Conservation (phyloP, 345 rosid genomes). For the Acer saccharum region DNA sequence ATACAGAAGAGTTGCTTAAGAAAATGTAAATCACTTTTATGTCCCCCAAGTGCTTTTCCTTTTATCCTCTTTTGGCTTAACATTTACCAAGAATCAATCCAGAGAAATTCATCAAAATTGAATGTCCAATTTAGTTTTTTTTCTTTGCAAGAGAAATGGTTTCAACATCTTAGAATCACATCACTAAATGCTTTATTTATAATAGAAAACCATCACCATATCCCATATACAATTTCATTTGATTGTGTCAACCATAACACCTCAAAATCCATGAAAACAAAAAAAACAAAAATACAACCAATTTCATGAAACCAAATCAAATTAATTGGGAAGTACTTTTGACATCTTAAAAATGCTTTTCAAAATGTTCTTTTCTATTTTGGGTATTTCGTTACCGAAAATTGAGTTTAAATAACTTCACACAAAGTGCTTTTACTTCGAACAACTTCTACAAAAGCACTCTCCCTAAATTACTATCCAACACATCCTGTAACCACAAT, state of each 20-base stretch:
- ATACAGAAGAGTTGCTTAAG: not conserved
- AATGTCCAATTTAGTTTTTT: not conserved
- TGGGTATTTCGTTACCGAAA: too few relatives aligned
- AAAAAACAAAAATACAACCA: not conserved
- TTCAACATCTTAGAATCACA: not conserved
- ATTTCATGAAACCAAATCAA: not conserved
- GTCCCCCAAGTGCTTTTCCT: not conserved
- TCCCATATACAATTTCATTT: not conserved
- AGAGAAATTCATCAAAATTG: not conserved
- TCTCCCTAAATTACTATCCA: too few relatives aligned
- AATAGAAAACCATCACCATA: not conserved
- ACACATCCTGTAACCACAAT: too few relatives aligned
- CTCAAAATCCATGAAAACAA: too few relatives aligned
- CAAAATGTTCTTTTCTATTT: too few relatives aligned
- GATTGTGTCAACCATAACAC: too few relatives aligned
- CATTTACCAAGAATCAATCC: not conserved
- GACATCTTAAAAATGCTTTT: too few relatives aligned
- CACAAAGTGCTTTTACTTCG: not conserved
- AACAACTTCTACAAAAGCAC: not conserved
- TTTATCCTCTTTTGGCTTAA: not conserved
- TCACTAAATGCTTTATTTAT: not conserved
- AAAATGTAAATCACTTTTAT: not conserved
- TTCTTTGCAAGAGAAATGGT: not conserved
- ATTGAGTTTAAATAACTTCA: too few relatives aligned
- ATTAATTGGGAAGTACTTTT: too few relatives aligned